These are phyloP conservation scores for Aegilops speltoides DNA, from an alignment of 176 grass and related monocot species.

Conservation along the genomic window DNA sequence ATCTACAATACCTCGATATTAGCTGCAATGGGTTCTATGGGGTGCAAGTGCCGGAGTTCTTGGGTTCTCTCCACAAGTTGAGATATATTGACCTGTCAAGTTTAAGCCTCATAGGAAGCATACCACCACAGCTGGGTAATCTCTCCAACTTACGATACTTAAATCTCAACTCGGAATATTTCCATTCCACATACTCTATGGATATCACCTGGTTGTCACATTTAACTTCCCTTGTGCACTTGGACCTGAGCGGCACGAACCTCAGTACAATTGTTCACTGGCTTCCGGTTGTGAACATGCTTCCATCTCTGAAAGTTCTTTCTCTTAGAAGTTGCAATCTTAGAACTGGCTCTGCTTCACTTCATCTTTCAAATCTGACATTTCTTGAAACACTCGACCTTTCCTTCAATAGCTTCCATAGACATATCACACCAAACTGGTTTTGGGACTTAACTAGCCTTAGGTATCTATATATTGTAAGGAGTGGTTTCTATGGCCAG, in stretches of 20 bases:
- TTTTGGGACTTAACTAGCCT: slow-evolving; percentile 23
- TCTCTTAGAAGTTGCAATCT: accelerated
- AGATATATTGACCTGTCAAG: no score
- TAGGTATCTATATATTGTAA: not conserved
- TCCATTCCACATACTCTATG: not conserved
- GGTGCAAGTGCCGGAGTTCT: no score
- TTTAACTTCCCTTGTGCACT: slow-evolving; percentile 22
- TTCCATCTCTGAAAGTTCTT: not conserved
- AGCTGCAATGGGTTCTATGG: no score
- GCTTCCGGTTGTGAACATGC: slow-evolving; percentile 11
- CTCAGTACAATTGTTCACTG: not conserved
- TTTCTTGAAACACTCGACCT: not conserved
- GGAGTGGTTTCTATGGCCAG: accelerated
- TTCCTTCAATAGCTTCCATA: not conserved
- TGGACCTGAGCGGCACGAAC: not conserved
- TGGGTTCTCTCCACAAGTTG: no score
- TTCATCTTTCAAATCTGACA: not conserved
- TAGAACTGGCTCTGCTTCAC: not conserved
- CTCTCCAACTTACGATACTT: not conserved
- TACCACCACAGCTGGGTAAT: not conserved
- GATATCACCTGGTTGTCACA: slow-evolving; percentile 32
- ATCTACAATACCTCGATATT: no score
- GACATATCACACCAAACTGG: not conserved
- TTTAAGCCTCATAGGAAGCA: not conserved
- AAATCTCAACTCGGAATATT: not conserved